Conservation (phyloP, 176 grass and related monocot genomes). For the Canna indica region DNA sequence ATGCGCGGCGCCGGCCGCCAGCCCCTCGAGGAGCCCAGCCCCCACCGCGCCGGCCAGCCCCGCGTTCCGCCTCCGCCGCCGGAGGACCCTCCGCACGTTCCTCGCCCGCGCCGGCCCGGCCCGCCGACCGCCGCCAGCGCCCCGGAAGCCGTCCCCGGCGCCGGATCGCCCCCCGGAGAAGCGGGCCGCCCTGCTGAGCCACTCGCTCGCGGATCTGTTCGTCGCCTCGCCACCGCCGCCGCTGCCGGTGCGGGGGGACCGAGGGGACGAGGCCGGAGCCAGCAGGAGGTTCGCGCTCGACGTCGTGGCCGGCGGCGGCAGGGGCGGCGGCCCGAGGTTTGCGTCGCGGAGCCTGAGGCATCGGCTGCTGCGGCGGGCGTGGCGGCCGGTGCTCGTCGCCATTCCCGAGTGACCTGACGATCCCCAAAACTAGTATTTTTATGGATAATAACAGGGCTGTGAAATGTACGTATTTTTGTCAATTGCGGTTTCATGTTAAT, state of each 20-base stretch:
- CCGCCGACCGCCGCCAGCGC: constrained; percentile 14
- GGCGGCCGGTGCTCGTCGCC: constrained; percentile 70
- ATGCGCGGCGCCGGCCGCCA: constrained; percentile 43
- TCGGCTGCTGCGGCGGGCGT: constrained; percentile 47
- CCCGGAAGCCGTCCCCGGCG: constrained; percentile 8
- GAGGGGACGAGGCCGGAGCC: background rate
- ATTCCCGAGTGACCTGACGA: constrained; percentile 56
- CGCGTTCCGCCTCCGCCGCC: constrained; percentile 16
- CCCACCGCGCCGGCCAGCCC: constrained; percentile 27
- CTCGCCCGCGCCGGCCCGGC: constrained; percentile 1
- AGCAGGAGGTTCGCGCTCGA: constrained; percentile 23
- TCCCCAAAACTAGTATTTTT: background rate
- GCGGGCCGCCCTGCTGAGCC: constrained; percentile 13
- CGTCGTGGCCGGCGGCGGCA: background rate
- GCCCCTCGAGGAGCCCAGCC: constrained; percentile 33
- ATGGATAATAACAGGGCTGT: background rate
- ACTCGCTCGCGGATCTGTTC: constrained; percentile 68
- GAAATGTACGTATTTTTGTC: background rate
- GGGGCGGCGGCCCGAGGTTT: constrained; percentile 29
- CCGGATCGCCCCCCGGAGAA: constrained; percentile 18
- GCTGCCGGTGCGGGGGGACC: background rate
- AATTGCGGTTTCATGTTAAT: background rate
- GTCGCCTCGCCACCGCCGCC: constrained; percentile 36
- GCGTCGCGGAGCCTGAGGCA: constrained; percentile 46
- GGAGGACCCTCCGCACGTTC: background rate